Percentiles rank a stretch among this genome's conserved stretches.
Evolutionary conservation across 2,329 filamentous ascomycete species (phyloP).

Genomic region (Aspergillus sp.): DNA sequence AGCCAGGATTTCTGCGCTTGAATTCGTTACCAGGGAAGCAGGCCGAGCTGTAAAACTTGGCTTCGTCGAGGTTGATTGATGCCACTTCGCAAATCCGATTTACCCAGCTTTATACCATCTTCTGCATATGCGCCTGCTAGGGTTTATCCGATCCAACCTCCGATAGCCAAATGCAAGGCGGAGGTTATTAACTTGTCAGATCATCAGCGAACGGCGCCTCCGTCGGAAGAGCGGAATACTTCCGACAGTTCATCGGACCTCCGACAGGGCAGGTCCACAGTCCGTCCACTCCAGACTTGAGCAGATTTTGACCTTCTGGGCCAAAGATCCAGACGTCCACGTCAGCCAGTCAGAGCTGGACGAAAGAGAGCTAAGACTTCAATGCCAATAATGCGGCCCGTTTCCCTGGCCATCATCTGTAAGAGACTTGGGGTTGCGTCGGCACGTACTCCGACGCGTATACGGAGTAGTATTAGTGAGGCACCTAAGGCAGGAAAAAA

Average conservation of each 20-base stretch:
- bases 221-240: background rate
- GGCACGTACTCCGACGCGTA: constrained; percentile 11
- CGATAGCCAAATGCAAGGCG: background rate
- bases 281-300: background rate
- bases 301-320: background rate
- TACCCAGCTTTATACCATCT: background rate
- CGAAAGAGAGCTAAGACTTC: background rate
- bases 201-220: background rate
- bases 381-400: background rate
- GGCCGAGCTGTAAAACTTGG: too few relatives aligned
- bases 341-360: background rate
- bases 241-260: background rate
- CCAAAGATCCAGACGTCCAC: background rate
- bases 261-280: background rate
- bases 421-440: background rate
- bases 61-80: too few relatives aligned
- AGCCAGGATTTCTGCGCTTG: too few relatives aligned
- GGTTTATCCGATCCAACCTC: background rate
- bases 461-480: background rate
- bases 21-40: background rate
- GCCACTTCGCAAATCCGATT: background rate
- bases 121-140: background rate
- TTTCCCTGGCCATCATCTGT: background rate
- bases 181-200: background rate
- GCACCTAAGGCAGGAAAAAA: constrained; percentile 10